Conservation (phyloP, 768 basidiomycete genomes). For the Leucogyrophana mollusca region DNA sequence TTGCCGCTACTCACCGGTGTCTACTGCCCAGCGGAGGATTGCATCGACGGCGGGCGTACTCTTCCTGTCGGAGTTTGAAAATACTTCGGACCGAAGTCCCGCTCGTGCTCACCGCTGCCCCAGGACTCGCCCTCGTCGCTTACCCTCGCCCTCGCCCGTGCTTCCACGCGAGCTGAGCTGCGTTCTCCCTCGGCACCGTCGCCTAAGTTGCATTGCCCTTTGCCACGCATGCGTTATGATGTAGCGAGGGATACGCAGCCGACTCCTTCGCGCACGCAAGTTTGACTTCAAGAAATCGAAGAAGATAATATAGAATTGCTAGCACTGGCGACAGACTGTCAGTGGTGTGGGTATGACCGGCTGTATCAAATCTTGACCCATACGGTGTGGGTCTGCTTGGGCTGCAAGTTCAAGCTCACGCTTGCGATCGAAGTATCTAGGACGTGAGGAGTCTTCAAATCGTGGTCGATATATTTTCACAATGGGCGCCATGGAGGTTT, state of each 20-base stretch:
- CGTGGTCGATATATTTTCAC: conserved; percentile 80
- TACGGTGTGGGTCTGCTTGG: conserved; percentile 54
- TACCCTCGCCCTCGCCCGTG: too few species aligned
- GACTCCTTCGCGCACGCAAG: conserved; percentile 75
- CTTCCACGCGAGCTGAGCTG: too few species aligned
- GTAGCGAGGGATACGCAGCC: conserved; percentile 35
- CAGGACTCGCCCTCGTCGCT: too few species aligned
- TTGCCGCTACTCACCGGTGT: too few species aligned
- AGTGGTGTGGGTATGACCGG: conserved; percentile 66
- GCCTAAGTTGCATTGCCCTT: conserved; percentile 29
- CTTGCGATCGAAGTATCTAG: conserved; percentile 53
- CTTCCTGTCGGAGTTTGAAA: too few species aligned
- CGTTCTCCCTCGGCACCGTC: too few species aligned
- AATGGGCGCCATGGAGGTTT: conserved; percentile 49
- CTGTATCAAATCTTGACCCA: conserved; percentile 63
- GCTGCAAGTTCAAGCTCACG: neutral
- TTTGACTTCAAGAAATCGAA: conserved; percentile 59
- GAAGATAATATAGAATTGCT: conserved; percentile 64
- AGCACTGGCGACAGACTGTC: conserved; percentile 66
- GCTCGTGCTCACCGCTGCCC: too few species aligned
- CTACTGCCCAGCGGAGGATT: too few species aligned
- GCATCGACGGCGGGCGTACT: too few species aligned
- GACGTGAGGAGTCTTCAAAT: conserved; percentile 68
- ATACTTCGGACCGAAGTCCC: too few species aligned
- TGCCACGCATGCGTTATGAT: conserved; percentile 10